Base-by-base conservation (phyloP, 805 yeast genomes). In the Ogataea corticis region DNA sequence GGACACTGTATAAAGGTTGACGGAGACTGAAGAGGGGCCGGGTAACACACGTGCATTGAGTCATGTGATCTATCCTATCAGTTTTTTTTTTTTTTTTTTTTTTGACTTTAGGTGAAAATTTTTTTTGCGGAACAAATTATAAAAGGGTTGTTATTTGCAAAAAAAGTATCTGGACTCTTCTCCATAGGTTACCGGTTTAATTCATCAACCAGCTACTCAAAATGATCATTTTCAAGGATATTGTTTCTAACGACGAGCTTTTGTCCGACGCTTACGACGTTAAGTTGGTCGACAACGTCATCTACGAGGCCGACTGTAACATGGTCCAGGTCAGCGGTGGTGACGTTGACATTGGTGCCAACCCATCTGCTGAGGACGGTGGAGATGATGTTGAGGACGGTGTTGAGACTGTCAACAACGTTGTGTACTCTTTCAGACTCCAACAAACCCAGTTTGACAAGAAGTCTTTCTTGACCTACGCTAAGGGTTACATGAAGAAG, bases 401-500 rank as follows among this genome's bases (percentile, higher is more conserved):
- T 73, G 77, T 78, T 62, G 92, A 85, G 76, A 80, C 88, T 64
- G 97, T 94, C 70, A 94, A 92, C 96, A 94, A 94, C 80, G 88
- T 94, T 70, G 97, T 92, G 63, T 83, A 90, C 91, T 89, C 97
- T 58, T 91, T 94, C 94, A 88, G 97, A 80, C 85, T 94, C 70
- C 96, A 88, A 77, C 88, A 80, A 74, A 94, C 99, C 55, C 80
- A 77, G 55, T 94, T 94, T 71, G 99, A 94, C 89, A 94, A 94
- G 85, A 94, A 94, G 80, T 88, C 97, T 49, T 94, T 84, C 86
- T 72, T 92, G 73, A 79, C 90, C 63, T 94, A 92, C 88, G 87
- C 94, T 79, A 94, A 94, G 83, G 95, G 94, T 66, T 94, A 94
- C 95, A 92, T 94, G 98, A 94, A 94, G 87, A 76, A 75, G 63